Conservation (phyloP, 768 basidiomycete genomes). For the Lactarius hengduanensis region DNA sequence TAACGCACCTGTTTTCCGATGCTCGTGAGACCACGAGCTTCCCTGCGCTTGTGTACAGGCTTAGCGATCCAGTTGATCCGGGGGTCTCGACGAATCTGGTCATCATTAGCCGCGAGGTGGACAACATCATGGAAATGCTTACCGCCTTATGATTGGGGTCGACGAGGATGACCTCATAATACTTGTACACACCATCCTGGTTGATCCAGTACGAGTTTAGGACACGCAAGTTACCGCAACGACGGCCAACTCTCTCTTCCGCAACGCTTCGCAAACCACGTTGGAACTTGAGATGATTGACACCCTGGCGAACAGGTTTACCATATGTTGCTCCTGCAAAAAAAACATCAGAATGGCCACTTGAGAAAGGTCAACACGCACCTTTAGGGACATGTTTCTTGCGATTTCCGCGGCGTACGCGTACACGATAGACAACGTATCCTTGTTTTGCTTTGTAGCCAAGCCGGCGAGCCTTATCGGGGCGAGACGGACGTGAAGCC, state of each 20-base stretch:
- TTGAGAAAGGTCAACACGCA: slow-evolving; percentile 36
- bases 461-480: slow-evolving; percentile 97
- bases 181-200: slow-evolving; percentile 98
- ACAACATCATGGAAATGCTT: slow-evolving; percentile 36
- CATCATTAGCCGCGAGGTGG: slow-evolving; percentile 22
- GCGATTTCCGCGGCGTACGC: slow-evolving; percentile 97
- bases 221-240: slow-evolving; percentile 96
- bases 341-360: background rate
- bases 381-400: slow-evolving; percentile 99
- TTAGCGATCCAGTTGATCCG: slow-evolving; percentile 99
- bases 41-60: slow-evolving; percentile 98
- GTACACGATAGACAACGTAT: slow-evolving; percentile 95
- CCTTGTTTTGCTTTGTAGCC: slow-evolving; percentile 99
- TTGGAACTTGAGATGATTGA: slow-evolving; percentile 99
- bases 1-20: slow-evolving; percentile 85
- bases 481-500: slow-evolving; percentile 95
- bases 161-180: slow-evolving; percentile 98
- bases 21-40: slow-evolving; percentile 95
- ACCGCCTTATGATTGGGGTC: slow-evolving; percentile 95
- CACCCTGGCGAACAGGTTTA: slow-evolving; percentile 99
- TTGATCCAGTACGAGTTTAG: slow-evolving; percentile 99
- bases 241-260: slow-evolving; percentile 95
- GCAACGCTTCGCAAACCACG: slow-evolving; percentile 89
- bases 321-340: slow-evolving; percentile 89
- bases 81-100: slow-evolving; percentile 87